Conservation (phyloP, 2,329 filamentous ascomycete genomes). For the Camillea tinctor region DNA sequence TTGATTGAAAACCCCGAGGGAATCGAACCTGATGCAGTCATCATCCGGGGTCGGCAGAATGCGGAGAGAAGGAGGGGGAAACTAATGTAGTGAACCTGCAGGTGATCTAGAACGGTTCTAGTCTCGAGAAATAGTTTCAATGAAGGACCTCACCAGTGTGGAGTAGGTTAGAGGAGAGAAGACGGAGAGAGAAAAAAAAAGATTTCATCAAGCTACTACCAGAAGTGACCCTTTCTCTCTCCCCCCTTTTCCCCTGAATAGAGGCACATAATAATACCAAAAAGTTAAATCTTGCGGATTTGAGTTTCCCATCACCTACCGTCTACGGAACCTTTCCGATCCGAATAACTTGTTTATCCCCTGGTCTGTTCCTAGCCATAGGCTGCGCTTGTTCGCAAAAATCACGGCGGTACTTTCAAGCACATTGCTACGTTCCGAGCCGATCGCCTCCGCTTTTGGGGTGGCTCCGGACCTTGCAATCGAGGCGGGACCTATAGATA, state of each 20-base stretch:
- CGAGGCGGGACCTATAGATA: neutral
- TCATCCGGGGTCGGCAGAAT: conserved; percentile 1
- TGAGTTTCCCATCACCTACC: neutral
- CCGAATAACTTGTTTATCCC: neutral
- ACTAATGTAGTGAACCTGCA: neutral
- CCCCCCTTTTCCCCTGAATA: no score
- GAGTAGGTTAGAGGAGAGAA: neutral
- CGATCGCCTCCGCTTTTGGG: neutral
- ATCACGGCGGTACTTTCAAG: neutral
- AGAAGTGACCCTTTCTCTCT: neutral
- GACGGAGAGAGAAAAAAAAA: neutral
- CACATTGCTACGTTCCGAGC: neutral
- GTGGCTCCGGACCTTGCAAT: neutral
- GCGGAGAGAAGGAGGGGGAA: neutral
- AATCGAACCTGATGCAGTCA: neutral
- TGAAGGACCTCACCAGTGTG: neutral
- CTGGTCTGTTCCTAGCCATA: conserved; percentile 1
- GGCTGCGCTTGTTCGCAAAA: neutral
- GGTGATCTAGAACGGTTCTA: neutral
- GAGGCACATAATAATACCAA: neutral
- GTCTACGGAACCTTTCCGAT: neutral
- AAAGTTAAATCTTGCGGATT: neutral
- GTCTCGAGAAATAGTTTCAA: neutral
- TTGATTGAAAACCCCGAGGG: neutral
- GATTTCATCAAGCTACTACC: neutral